Conservation (phyloP, 2,329 filamentous ascomycete genomes). For the Microdochium bolleyi region DNA sequence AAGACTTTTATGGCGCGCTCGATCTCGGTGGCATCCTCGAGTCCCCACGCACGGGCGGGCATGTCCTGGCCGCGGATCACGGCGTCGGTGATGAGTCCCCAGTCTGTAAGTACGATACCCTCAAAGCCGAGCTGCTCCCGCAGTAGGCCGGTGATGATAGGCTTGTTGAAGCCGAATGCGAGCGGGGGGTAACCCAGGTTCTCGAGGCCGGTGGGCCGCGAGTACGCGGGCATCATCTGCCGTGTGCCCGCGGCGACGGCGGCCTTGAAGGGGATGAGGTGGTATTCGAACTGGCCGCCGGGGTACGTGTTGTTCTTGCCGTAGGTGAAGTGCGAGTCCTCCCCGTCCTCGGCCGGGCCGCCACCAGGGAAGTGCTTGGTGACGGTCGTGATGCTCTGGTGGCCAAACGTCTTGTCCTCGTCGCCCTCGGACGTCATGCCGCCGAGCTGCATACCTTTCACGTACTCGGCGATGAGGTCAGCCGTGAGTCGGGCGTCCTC, state of each 20-base stretch:
- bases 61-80: constrained; percentile 32
- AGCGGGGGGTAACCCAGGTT: constrained; percentile 24
- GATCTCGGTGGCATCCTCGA: constrained; percentile 32
- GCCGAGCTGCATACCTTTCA: constrained; percentile 33
- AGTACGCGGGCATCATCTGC: constrained; percentile 46
- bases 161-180: constrained; percentile 42
- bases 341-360: constrained; percentile 37
- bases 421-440: background rate
- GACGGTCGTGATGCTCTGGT: constrained; percentile 34
- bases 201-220: constrained; percentile 34
- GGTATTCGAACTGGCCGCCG: constrained; percentile 39
- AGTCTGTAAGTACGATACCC: constrained; percentile 43
- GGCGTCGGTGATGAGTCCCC: constrained; percentile 41
- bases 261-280: constrained; percentile 40
- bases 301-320: constrained; percentile 44
- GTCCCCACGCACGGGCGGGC: constrained; percentile 41
- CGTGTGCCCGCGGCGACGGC: constrained; percentile 38
- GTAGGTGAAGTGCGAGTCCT: constrained; percentile 43
- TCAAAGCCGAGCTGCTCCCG: constrained; percentile 38
- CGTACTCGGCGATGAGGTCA: constrained; percentile 30
- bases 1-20: constrained; percentile 33
- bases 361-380: constrained; percentile 48
- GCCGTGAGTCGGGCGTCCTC: constrained; percentile 35
- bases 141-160: constrained; percentile 39
- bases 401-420: constrained; percentile 29